Evolutionary conservation across 495 filamentous ascomycete genomes (phyloP).

Genomic region (Neurospora sp.): DNA sequence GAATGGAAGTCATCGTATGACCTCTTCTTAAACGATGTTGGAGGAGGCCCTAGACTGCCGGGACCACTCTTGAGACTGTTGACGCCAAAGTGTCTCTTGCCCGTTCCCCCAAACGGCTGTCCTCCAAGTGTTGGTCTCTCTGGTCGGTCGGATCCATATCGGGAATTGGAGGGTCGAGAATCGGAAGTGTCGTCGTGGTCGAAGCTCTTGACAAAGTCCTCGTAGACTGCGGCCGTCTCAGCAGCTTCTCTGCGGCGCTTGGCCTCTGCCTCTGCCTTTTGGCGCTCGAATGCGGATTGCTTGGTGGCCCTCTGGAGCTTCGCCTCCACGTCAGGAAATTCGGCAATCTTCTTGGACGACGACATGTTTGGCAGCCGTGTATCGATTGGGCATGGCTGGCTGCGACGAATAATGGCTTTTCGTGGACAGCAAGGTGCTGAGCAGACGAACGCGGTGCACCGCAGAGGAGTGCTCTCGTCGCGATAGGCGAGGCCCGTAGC

Average conservation of each 20-base stretch:
- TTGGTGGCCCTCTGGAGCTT: slow-evolving; percentile 79
- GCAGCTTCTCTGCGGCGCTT: slow-evolving; percentile 80
- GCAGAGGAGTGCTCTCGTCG: neutral
- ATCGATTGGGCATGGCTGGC: slow-evolving; percentile 10
- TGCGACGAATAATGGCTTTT: neutral
- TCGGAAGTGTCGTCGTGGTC: slow-evolving; percentile 50
- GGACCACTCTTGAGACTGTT: slow-evolving; percentile 52
- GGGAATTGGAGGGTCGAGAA: slow-evolving; percentile 14
- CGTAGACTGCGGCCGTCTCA: slow-evolving; percentile 82
- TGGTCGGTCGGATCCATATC: slow-evolving; percentile 28
- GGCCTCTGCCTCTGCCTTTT: slow-evolving; percentile 87
- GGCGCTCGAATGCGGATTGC: slow-evolving; percentile 85
- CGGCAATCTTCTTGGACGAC: slow-evolving; percentile 32
- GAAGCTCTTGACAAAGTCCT: slow-evolving; percentile 87
- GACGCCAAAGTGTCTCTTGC: slow-evolving; percentile 39
- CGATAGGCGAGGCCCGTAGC: neutral
- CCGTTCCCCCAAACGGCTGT: slow-evolving; percentile 24
- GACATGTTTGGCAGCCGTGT: slow-evolving; percentile 24
- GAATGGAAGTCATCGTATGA: slow-evolving; percentile 29
- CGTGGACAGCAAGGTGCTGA: neutral
- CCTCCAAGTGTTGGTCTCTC: slow-evolving; percentile 21
- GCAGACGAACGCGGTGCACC: neutral
- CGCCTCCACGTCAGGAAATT: slow-evolving; percentile 74
- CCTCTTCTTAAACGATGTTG: slow-evolving; percentile 38
- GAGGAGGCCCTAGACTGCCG: slow-evolving; percentile 61